These are phyloP conservation scores for Simplicillium aogashimaense DNA, from an alignment of 2,329 filamentous ascomycete species.

Conservation along the genomic window DNA sequence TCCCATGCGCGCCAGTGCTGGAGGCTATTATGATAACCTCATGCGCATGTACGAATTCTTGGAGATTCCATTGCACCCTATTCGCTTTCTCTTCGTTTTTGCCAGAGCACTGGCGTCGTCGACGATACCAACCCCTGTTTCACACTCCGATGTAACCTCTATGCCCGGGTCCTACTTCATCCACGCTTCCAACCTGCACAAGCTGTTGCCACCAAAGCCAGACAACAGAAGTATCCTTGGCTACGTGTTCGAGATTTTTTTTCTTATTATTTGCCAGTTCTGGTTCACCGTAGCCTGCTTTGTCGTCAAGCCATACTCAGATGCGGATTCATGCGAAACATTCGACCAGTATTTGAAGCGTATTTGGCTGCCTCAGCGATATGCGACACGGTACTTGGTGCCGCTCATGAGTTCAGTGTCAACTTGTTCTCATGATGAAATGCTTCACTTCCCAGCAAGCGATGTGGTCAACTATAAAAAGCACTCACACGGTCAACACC, in stretches of 20 bases:
- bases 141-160: background rate
- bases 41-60: slow-evolving; percentile 46
- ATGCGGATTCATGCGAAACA: slow-evolving; percentile 26
- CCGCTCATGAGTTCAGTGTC: slow-evolving; percentile 44
- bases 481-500: slow-evolving; percentile 32
- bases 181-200: slow-evolving; percentile 44
- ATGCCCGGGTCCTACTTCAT: slow-evolving; percentile 32
- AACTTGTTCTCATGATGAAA: slow-evolving; percentile 40
- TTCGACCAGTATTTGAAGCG: slow-evolving; percentile 38
- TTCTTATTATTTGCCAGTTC: slow-evolving; percentile 35
- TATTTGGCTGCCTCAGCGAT: slow-evolving; percentile 37
- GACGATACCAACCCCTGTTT: no score
- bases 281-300: slow-evolving; percentile 46
- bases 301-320: slow-evolving; percentile 24
- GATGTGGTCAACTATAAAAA: slow-evolving; percentile 42
- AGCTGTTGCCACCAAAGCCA: slow-evolving; percentile 30
- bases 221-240: slow-evolving; percentile 22
- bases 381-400: slow-evolving; percentile 37
- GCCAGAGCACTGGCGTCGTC: slow-evolving; percentile 18
- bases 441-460: slow-evolving; percentile 41
- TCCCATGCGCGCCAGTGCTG: slow-evolving; percentile 26
- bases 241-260: slow-evolving; percentile 31
- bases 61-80: slow-evolving; percentile 34
- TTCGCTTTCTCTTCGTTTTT: slow-evolving; percentile 44
- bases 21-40: slow-evolving; percentile 43